Base-by-base conservation (phyloP, 805 yeast species). In the Candida tibetensis region DNA sequence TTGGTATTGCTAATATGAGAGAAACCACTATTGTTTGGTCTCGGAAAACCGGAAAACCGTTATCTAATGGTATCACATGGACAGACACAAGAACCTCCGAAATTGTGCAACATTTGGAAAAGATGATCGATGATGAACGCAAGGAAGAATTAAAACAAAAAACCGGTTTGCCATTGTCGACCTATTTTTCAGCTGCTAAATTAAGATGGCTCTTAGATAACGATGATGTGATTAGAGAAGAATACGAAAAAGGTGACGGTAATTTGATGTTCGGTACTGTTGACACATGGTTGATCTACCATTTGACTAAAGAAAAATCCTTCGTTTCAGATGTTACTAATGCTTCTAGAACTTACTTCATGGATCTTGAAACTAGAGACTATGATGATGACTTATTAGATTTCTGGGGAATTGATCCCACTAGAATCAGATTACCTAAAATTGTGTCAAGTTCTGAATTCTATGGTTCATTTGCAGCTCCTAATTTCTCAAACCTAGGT, bases 1-100 rank as follows among this genome's bases (percentile, higher is more conserved):
- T 90, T 49, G 98, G 98, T 17, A 78, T 90, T 49, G 93, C 97
- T 36, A 91, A 89, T 64, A 95, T 91, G 93, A 78, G 98, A 58
- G 98, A 90, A 66, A 90, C 98, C 30, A 83, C 95, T 19, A 74
- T 84, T 37, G 81, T 90, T 34, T 90, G 96, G 96, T 82, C 88
- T 40, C 75, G 80, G 48, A 70, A 70, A 37, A 88, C 96, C 2
- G 96, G 96, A 28, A 66, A 69, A 47, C 95, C 96, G 3, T 75
- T 88, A 39, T 76, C 82, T 56, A 82, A 85, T 58, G 97, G 96
- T 54, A 87, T 90, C 59, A 95, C 90, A 26, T 90, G 98, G 98
- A 86, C 91, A 45, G 98, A 90, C 65, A 85, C 95, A 28, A 77
- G 98, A 56, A 91, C 95, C 28, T 66, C 85, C 7, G 78, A 72